Percentiles rank a stretch among this genome's conserved stretches.
Evolutionary conservation across 257 asterid genomes (phyloP).

Genomic region (Solanum sparsipilum): DNA sequence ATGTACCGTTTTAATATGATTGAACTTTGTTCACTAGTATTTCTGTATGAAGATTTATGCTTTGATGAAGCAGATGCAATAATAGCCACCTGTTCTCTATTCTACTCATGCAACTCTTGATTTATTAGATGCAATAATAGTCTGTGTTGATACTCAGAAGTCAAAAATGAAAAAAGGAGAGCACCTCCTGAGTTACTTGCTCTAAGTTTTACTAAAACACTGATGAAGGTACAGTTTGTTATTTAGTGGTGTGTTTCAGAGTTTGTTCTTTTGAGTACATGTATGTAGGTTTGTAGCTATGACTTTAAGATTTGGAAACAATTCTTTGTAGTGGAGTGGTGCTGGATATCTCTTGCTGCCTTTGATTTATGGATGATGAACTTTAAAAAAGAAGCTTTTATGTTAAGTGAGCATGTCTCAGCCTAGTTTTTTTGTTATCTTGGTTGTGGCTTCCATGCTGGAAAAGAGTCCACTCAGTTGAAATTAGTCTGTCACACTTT

Average conservation of each 20-base stretch:
- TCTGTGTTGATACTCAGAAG: not conserved
- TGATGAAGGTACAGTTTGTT: not conserved
- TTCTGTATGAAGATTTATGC: slow-evolving; percentile 10
- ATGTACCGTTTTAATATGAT: slow-evolving; percentile 12
- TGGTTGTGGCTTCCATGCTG: not conserved
- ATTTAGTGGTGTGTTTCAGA: not conserved
- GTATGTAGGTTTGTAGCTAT: not conserved
- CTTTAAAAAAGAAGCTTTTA: not conserved
- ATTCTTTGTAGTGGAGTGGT: not conserved
- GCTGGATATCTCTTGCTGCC: not conserved
- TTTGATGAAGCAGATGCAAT: slow-evolving; percentile 14
- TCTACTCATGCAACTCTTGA: not conserved
- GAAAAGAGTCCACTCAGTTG: not conserved
- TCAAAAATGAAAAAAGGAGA: not conserved
- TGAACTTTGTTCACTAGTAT: slow-evolving; percentile 5
- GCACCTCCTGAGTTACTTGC: not conserved
- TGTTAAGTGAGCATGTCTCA: not conserved
- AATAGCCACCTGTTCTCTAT: slow-evolving; percentile 1
- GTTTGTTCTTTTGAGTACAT: not conserved
- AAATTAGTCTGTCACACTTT: not conserved
- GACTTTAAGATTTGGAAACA: not conserved
- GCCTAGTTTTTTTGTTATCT: too few species aligned
- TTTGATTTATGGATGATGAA: not conserved
- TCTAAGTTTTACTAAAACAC: not conserved
- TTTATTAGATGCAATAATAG: not conserved